Conservation (phyloP, 73 alveolate species). For the Paramecium tetraurelia region DNA sequence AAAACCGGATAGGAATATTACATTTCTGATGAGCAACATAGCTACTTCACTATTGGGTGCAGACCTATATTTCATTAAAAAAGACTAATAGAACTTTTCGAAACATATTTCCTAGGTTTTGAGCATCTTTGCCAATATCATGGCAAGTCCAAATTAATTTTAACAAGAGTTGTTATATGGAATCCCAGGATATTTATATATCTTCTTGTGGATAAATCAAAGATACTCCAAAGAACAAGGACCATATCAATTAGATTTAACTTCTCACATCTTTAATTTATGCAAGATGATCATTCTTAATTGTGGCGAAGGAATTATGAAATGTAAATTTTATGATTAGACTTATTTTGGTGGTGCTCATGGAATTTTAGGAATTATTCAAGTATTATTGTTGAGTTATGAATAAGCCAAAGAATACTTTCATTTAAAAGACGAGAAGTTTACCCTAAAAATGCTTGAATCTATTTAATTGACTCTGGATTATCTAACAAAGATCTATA, state of each 20-base stretch:
- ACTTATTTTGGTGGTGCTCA: conserved; percentile 97
- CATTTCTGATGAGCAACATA: conserved; percentile 34
- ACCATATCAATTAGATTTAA: conserved; percentile 45
- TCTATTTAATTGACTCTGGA: conserved; percentile 57
- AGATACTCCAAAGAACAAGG: conserved; percentile 43
- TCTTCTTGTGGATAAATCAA: conserved; percentile 76
- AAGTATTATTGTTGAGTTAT: conserved; percentile 73
- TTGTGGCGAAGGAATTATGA: conserved; percentile 18
- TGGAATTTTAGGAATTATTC: conserved; percentile 91
- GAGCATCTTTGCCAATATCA: neutral
- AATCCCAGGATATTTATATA: conserved; percentile 89
- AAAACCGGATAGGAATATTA: neutral
- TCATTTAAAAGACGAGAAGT: neutral
- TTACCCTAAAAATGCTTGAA: neutral
- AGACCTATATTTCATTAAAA: neutral
- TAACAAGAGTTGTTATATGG: conserved; percentile 94
- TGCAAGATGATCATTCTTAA: neutral
- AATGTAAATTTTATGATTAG: neutral
- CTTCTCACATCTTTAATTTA: neutral
- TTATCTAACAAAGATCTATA: conserved; percentile 58
- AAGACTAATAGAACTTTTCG: conserved; percentile 18
- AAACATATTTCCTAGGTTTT: neutral
- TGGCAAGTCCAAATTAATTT: conserved; percentile 10
- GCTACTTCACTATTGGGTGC: conserved; percentile 13
- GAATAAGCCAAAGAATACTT: conserved; percentile 14